Conservation (phyloP, 2,329 filamentous ascomycete species). For the Teratosphaeria zuluensis region DNA sequence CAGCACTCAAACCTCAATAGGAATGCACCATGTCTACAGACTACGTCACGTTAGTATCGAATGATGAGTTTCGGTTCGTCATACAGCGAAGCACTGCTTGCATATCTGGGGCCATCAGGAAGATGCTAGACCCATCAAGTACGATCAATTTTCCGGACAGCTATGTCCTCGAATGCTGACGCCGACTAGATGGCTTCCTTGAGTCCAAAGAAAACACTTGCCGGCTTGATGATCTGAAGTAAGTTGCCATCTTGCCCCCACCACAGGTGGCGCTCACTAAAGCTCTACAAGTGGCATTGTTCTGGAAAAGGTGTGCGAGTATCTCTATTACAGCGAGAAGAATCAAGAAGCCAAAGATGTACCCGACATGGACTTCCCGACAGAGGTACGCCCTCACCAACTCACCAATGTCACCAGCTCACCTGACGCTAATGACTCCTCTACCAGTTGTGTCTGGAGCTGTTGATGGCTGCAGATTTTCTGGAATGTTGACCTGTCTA, state of each 20-base stretch:
- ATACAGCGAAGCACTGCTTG: slow-evolving; percentile 61
- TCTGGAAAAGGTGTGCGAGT: slow-evolving; percentile 72
- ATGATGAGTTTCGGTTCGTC: slow-evolving; percentile 68
- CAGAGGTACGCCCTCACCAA: slow-evolving; percentile 20
- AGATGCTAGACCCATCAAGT: slow-evolving; percentile 65
- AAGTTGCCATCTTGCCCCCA: slow-evolving; percentile 24
- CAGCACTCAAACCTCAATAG: neutral
- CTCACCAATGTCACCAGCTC: neutral
- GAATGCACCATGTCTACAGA: slow-evolving; percentile 40
- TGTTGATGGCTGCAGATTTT: slow-evolving; percentile 69
- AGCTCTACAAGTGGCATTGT: slow-evolving; percentile 50
- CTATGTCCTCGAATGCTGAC: no score
- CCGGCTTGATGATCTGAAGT: slow-evolving; percentile 65
- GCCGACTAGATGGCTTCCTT: slow-evolving; percentile 47
- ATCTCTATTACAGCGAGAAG: slow-evolving; percentile 74
- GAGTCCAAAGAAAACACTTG: slow-evolving; percentile 58
- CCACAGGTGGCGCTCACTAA: neutral
- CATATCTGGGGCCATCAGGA: slow-evolving; percentile 61
- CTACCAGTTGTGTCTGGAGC: slow-evolving; percentile 61
- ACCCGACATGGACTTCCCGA: slow-evolving; percentile 70
- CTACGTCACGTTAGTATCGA: slow-evolving; percentile 68
- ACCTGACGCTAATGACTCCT: neutral
- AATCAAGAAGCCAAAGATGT: slow-evolving; percentile 61
- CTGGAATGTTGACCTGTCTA: slow-evolving; percentile 37
- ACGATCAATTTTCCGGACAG: slow-evolving; percentile 15